These are phyloP conservation scores for Holtermanniella nyarrowii DNA, from an alignment of 768 basidiomycete genomes.

Conservation along the genomic window DNA sequence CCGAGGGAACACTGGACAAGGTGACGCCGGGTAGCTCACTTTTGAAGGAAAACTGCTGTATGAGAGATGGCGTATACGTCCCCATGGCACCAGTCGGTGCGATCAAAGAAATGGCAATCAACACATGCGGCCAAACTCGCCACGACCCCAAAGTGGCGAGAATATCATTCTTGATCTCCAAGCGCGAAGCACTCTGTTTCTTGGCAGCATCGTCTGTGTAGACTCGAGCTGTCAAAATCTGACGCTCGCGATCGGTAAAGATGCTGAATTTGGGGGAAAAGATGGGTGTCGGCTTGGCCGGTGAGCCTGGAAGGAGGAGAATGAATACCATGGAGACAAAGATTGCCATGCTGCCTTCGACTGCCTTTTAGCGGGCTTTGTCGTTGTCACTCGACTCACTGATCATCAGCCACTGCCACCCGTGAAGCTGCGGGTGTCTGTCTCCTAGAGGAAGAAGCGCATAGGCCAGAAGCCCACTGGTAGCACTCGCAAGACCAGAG, in stretches of 20 bases:
- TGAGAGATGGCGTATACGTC: slow-evolving; percentile 16
- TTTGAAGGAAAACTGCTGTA: slow-evolving; percentile 23
- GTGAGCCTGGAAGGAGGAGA: slow-evolving; percentile 27
- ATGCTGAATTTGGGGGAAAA: slow-evolving; percentile 20
- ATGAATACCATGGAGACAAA: slow-evolving; percentile 22
- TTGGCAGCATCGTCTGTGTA: slow-evolving; percentile 27
- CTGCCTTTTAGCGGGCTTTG: slow-evolving; percentile 1
- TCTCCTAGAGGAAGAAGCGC: slow-evolving; percentile 25
- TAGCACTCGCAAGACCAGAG: slow-evolving; percentile 17
- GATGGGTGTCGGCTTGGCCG: slow-evolving; percentile 11
- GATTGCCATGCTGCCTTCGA: slow-evolving; percentile 27
- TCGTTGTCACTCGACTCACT: background rate
- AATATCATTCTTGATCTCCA: slow-evolving; percentile 13
- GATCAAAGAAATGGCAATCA: slow-evolving; percentile 14
- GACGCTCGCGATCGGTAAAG: slow-evolving; percentile 20
- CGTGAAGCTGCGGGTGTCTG: slow-evolving; percentile 7
- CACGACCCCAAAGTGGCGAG: slow-evolving; percentile 12
- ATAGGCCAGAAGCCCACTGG: slow-evolving; percentile 25
- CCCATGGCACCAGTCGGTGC: slow-evolving; percentile 12
- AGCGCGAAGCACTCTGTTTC: slow-evolving; percentile 3
- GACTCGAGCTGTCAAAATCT: slow-evolving; percentile 25
- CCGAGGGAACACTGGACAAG: background rate
- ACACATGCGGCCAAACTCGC: slow-evolving; percentile 19
- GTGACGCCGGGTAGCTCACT: slow-evolving; percentile 11
- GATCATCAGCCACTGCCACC: slow-evolving; percentile 26